Evolutionary conservation across 2,329 filamentous ascomycete genomes (phyloP).

Genomic region (Cordyceps javanica): DNA sequence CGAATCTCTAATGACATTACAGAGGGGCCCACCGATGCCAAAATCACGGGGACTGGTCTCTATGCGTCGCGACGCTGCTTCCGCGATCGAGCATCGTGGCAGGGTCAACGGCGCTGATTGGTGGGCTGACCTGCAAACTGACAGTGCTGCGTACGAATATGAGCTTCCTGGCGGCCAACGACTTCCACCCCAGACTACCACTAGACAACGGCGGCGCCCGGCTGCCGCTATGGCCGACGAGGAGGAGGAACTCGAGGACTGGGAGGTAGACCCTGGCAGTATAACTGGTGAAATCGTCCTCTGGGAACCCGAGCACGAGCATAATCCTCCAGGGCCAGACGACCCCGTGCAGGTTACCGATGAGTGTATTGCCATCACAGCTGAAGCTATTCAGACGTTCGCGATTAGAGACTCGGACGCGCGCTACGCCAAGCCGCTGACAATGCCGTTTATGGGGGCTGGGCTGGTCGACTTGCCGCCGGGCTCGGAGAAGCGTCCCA

Average conservation of each 20-base stretch:
- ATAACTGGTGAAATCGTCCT: constrained; percentile 57
- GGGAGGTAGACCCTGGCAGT: constrained; percentile 63
- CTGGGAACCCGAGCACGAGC: constrained; percentile 56
- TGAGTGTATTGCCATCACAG: constrained; percentile 52
- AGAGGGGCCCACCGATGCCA: constrained; percentile 43
- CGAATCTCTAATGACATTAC: constrained; percentile 34
- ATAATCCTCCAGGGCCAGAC: constrained; percentile 45
- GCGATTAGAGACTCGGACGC: constrained; percentile 65
- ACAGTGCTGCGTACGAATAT: background rate
- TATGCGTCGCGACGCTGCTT: constrained; percentile 37
- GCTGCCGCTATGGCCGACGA: constrained; percentile 37
- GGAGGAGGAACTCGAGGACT: constrained; percentile 56
- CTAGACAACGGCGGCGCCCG: constrained; percentile 25
- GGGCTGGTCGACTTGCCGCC: constrained; percentile 86
- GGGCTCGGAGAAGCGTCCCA: constrained; percentile 75
- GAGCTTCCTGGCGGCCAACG: background rate
- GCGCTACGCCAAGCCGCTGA: constrained; percentile 82
- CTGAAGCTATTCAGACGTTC: constrained; percentile 48
- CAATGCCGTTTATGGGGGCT: constrained; percentile 77
- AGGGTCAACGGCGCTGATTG: background rate
- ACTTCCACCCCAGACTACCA: background rate
- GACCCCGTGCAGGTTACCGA: constrained; percentile 49
- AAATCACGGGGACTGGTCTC: constrained; percentile 43
- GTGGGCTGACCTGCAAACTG: background rate
- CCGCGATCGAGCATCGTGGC: constrained; percentile 46